A percentile compares a stretch with the other conserved stretches of the same genome.
These are phyloP conservation scores for Trifolium pratense DNA, from an alignment of 306 rosid genomes.

Conservation along the genomic window DNA sequence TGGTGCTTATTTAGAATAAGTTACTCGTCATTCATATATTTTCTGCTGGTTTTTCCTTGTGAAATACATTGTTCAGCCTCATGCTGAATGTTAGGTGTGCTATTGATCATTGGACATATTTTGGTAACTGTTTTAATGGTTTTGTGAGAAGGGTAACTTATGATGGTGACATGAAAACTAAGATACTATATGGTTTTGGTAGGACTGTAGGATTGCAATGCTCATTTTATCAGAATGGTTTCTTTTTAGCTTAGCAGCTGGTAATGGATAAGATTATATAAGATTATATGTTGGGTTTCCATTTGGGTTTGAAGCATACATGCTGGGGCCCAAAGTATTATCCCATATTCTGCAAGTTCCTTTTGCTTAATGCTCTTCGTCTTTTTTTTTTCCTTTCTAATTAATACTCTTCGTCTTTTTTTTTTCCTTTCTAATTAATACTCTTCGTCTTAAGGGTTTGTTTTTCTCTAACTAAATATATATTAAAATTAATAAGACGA, in stretches of 20 bases:
- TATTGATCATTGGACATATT: conserved; percentile 1
- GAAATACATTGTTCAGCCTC: conserved; percentile 3
- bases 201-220: conserved; percentile 2
- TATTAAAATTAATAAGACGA: conserved; percentile 5
- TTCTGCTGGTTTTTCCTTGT: conserved; percentile 3
- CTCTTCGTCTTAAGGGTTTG: too few species aligned
- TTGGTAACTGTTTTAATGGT: conserved; percentile 17
- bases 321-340: not conserved
- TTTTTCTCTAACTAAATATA: too few species aligned
- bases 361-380: too few species aligned
- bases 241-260: conserved; percentile 19
- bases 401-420: not conserved
- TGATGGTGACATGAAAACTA: not conserved
- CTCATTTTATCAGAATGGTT: not conserved
- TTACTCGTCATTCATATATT: conserved; percentile 2
- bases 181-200: conserved; percentile 6
- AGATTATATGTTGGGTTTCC: not conserved
- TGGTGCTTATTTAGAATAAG: conserved; percentile 25
- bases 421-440: not conserved
- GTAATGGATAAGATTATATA: conserved; percentile 16
- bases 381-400: not conserved
- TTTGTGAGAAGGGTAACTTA: not conserved
- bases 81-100: conserved; percentile 14
- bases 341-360: too few species aligned
- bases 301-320: not conserved